Evolutionary conservation across 2,329 filamentous ascomycete species (phyloP).

Genomic region (Penicillium sclerotiorum): DNA sequence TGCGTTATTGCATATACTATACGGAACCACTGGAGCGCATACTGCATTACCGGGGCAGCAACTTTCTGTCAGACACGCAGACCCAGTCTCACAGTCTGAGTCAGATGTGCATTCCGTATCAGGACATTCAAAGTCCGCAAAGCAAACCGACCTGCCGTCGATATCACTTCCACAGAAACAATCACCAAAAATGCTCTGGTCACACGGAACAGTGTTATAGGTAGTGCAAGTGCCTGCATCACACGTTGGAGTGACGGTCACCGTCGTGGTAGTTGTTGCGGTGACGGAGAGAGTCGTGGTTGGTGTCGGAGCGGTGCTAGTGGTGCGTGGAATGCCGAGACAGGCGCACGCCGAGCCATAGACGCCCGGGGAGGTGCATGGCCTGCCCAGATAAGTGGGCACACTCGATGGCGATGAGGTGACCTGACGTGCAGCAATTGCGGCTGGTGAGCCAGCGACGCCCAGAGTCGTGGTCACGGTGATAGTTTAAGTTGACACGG

Average conservation of each 20-base stretch:
- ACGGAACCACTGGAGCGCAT: too few species aligned
- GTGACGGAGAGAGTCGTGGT: neutral
- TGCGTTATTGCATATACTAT: too few species aligned
- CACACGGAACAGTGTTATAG: neutral
- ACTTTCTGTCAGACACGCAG: neutral
- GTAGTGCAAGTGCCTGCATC: neutral
- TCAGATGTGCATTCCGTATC: neutral
- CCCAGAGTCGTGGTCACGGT: neutral
- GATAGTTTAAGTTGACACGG: neutral
- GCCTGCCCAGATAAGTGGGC: neutral
- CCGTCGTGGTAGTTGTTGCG: neutral
- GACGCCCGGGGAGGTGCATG: neutral
- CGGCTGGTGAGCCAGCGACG: neutral
- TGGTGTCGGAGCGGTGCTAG: neutral
- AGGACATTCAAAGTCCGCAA: neutral
- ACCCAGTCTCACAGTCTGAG: neutral
- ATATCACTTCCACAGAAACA: neutral
- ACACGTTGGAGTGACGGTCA: neutral
- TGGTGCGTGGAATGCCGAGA: neutral
- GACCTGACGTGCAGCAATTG: neutral
- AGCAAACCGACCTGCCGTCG: neutral
- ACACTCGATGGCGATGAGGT: neutral
- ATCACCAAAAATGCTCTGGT: neutral
- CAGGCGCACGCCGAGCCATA: conserved; percentile 4
- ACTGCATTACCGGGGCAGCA: too few species aligned